A percentile compares a stretch with the other conserved stretches of the same genome.
Evolutionary conservation across 2,329 filamentous ascomycete genomes (phyloP).

Genomic region (Pseudogymnoascus pannorum): DNA sequence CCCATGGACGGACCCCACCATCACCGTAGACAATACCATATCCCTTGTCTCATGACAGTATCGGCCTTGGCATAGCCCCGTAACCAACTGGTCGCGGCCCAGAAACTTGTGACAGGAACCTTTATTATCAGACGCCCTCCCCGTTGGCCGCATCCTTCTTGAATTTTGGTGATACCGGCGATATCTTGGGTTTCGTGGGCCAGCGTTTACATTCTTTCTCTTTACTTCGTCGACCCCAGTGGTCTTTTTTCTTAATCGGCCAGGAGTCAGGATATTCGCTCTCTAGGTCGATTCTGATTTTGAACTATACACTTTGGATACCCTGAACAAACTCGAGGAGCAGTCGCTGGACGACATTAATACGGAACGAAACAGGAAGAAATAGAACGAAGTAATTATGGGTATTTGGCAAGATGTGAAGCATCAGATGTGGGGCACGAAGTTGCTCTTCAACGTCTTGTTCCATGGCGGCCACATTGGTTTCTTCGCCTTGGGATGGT

Average conservation of each 20-base stretch:
- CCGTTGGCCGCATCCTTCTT: neutral
- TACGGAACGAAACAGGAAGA: slow-evolving; percentile 9
- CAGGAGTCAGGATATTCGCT: neutral
- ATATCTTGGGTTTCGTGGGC: slow-evolving; percentile 8
- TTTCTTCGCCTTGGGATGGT: slow-evolving; percentile 84
- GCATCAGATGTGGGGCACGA: slow-evolving; percentile 62
- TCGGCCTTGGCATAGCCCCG: neutral
- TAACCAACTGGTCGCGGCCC: neutral
- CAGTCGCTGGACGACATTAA: slow-evolving; percentile 26
- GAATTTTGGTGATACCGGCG: slow-evolving; percentile 1
- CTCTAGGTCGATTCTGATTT: neutral
- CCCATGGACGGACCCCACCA: neutral
- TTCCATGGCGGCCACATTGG: slow-evolving; percentile 75
- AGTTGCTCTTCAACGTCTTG: slow-evolving; percentile 70
- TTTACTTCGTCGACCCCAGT: slow-evolving; percentile 12
- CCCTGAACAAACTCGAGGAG: slow-evolving; percentile 12
- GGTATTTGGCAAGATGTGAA: slow-evolving; percentile 31
- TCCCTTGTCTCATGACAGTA: neutral
- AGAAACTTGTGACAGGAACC: slow-evolving; percentile 1
- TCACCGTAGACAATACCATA: neutral
- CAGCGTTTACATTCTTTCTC: slow-evolving; percentile 1
- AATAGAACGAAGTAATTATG: slow-evolving; percentile 21
- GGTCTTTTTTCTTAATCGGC: slow-evolving; percentile 9
- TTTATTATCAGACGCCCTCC: slow-evolving; percentile 2
- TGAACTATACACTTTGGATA: slow-evolving; percentile 18